A percentile compares a stretch with the other conserved stretches of the same genome.
These are phyloP conservation scores for Singerocomus rubriflavus DNA, from an alignment of 1,284 basidiomycete genomes.

Conservation along the genomic window DNA sequence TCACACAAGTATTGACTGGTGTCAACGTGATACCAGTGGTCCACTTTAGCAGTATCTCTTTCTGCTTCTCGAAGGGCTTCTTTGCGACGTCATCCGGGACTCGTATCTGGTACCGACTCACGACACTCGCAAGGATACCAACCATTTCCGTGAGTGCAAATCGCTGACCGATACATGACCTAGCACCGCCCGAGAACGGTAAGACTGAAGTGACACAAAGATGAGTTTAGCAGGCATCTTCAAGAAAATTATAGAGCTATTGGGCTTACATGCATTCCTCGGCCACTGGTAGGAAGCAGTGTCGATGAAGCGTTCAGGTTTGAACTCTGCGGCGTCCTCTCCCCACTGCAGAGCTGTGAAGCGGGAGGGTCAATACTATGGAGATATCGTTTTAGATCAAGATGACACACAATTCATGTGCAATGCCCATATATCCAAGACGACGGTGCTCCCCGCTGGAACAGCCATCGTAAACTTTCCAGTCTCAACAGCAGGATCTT, in stretches of 20 bases:
- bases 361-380: background rate
- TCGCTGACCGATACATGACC: slow-evolving; percentile 41
- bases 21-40: slow-evolving; percentile 30
- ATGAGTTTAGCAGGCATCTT: background rate
- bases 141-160: slow-evolving; percentile 31
- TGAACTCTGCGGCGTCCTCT: slow-evolving; percentile 39
- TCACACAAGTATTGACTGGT: slow-evolving; percentile 27
- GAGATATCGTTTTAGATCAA: background rate
- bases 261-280: slow-evolving; percentile 29
- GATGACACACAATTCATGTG: slow-evolving; percentile 36
- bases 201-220: slow-evolving; percentile 21
- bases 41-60: slow-evolving; percentile 31
- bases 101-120: slow-evolving; percentile 29
- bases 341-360: slow-evolving; percentile 40
- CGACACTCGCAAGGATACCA: slow-evolving; percentile 30
- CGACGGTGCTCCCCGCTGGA: slow-evolving; percentile 37
- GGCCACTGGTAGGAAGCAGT: slow-evolving; percentile 38
- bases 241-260: background rate
- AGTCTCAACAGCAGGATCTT: slow-evolving; percentile 26
- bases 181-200: slow-evolving; percentile 39
- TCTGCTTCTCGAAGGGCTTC: slow-evolving; percentile 27
- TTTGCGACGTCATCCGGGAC: slow-evolving; percentile 34
- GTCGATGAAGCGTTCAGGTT: slow-evolving; percentile 48
- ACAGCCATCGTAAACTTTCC: slow-evolving; percentile 37
- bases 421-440: slow-evolving; percentile 39